Evolutionary conservation across 1,139 yeast species (phyloP).

Genomic region (Arxiozyma telluris): DNA sequence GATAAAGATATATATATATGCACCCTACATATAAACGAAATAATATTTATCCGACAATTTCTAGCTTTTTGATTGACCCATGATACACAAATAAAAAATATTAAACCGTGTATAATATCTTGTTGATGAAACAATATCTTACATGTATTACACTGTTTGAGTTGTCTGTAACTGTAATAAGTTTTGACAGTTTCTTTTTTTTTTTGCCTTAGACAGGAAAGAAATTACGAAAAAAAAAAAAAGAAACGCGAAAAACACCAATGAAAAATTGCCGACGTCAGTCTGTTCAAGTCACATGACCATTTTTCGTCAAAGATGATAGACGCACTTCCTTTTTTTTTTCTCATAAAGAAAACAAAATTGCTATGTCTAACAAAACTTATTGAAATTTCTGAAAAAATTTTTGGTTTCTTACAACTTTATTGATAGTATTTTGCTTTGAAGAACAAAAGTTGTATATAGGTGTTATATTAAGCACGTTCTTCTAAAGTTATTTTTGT

Average conservation of each 20-base stretch:
- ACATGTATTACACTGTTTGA: not conserved
- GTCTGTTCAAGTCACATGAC: not conserved
- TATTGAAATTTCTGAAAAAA: not conserved
- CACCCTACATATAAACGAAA: not conserved
- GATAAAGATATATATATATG: not conserved
- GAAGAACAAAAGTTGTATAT: not conserved
- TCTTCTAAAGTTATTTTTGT: too few relatives aligned
- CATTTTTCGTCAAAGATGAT: slow-evolving; percentile 6
- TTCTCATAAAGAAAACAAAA: not conserved
- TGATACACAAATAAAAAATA: too few relatives aligned
- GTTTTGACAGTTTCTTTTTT: too few relatives aligned
- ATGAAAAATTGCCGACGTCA: not conserved
- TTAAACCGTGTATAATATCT: too few relatives aligned
- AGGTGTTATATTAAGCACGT: too few relatives aligned
- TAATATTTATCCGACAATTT: not conserved
- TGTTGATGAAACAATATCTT: too few relatives aligned
- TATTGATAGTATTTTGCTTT: too few relatives aligned
- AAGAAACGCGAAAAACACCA: too few relatives aligned
- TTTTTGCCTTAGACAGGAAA: not conserved
- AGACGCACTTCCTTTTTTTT: slow-evolving; percentile 6
- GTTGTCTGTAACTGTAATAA: too few relatives aligned
- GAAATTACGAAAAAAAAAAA: not conserved
- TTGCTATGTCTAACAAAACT: not conserved
- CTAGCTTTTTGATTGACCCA: not conserved
- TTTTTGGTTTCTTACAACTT: not conserved